A percentile compares a stretch with the other conserved stretches of the same genome.
Evolutionary conservation across 108 stramenopile species (phyloP).

Genomic region (Cyclotella kingstonii): DNA sequence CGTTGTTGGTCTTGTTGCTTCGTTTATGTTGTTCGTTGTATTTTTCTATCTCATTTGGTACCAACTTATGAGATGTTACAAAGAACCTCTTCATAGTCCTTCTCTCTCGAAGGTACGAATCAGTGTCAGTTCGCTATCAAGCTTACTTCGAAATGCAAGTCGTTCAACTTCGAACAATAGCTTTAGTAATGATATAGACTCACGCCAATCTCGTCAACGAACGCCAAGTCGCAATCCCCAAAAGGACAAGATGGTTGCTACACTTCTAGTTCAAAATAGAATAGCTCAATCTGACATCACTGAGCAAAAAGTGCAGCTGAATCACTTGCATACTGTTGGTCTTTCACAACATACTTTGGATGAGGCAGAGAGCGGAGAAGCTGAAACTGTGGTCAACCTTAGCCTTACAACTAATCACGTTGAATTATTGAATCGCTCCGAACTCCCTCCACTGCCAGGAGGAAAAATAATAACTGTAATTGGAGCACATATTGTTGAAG

Average conservation of each 20-base stretch:
- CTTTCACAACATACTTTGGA: not conserved
- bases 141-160: conserved; percentile 22
- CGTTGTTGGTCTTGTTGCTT: conserved; percentile 46
- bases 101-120: conserved; percentile 29
- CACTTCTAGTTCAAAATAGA: conserved; percentile 69
- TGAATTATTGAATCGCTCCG: conserved; percentile 41
- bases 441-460: conserved; percentile 36
- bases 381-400: conserved; percentile 18
- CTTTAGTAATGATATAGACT: conserved; percentile 9
- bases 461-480: conserved; percentile 39
- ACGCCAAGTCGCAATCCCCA: conserved; percentile 38
- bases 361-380: not conserved
- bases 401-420: conserved; percentile 4
- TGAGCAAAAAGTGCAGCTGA: conserved; percentile 1
- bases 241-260: conserved; percentile 85
- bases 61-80: conserved; percentile 31
- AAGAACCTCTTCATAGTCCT: conserved; percentile 10
- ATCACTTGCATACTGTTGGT: conserved; percentile 18
- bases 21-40: conserved; percentile 36
- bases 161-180: conserved; percentile 8
- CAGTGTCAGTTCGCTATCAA: conserved; percentile 25
- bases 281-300: conserved; percentile 10
- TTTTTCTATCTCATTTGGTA: conserved; percentile 30
- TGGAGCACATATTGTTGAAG: conserved; percentile 37
- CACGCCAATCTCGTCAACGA: conserved; percentile 1